Base-by-base conservation (phyloP, 2,329 filamentous ascomycete species). In the Colletotrichum camelliae region DNA sequence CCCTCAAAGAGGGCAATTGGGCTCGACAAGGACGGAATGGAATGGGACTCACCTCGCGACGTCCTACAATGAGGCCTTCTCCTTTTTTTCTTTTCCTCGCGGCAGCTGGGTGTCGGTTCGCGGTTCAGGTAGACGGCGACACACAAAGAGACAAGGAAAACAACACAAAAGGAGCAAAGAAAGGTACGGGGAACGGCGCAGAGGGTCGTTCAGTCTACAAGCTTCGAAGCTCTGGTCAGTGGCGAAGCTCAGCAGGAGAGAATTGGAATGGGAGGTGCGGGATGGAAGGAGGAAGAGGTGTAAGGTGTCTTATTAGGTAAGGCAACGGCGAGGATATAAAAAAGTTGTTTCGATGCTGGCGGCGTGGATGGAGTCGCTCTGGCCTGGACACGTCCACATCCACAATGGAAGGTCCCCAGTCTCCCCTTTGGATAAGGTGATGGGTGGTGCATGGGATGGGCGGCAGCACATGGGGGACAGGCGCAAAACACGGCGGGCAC, bases 291-390 rank as follows among this genome's bases (percentile, higher is more conserved):
- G 24, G 15, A 21, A 37, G 29, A 61, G 61, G 60, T 60, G 72
- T 68, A 70, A 75, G 69, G 73, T 69, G 73, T 75, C 64, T 65
- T 62, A 52, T 75, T 75, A 75, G 73, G 73, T 75, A 75, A 68
- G 62, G 70, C 31, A 37, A 29, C 60, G n/a, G 57, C n/a, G 64
- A 64, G 73, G 57, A 69, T 62, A 24, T 37, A 27, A 68, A 33
- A 75, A 61, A 39, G 70, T 69, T 73, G 73, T 58, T 64, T 67
- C 67, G 58, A 73, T 43, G 31, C 29, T 35, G 61, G 57, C 27
- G 37, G 67, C 73, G 31, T 58, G 72, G 43, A 70, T 74, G 72
- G 65, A 62, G 70, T 48, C 62, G 33, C 43, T 21, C 60, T 52
- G 62, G 52, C 33, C 33, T 64, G 61, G 35, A 64, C 61, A 64